Base-by-base conservation (phyloP, 1,284 basidiomycete species). In the Lentinus polychrous region DNA sequence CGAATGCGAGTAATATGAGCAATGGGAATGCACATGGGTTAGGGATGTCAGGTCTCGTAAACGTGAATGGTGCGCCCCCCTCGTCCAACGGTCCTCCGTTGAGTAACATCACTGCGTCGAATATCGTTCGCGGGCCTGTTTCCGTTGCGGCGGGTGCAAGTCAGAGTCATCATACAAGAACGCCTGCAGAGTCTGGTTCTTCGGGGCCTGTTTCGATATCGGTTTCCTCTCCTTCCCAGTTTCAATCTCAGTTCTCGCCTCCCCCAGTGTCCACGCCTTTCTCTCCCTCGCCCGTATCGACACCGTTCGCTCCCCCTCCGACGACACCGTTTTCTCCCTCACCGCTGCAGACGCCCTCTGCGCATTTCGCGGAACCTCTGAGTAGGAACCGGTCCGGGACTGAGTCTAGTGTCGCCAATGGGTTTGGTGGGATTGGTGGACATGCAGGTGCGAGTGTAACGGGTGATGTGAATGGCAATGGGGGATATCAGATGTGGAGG, bases 331-430 rank as follows among this genome's bases (percentile, higher is more conserved):
- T 20, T 55, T 59, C 38, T 54, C 59, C 17, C 44, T 54, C 14
- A 10, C 27, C 27, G 27, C 10, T 27, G 10, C 27, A 27, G n/a
- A n/a, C n/a, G n/a, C 52, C 59, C 31, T 52, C 54, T 2, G 44
- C 55, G 10, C 57, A 64, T 15, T 57, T 57, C 11, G 48, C 55
- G 17, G 65, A 64, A 41, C 17, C 57, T 1, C 50, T 52, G 43
- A 57, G 48, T 51, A 55, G 62, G 7, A 42, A 50, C 15, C 48
- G 57, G 31, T 53, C 60, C 14, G 61, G 61, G 23, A 60, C 63
- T n/a, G 40, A 54, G 10, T 35, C 24, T 4, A 12, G 20, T 38
- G 27, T 27, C 10, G 27, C 5, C 5, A 27, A 27, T 27, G 27
- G 27, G 10, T 27, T 27, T 27, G 10, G 27, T 27, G 27, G 5